Evolutionary conservation across 805 yeast genomes (phyloP), one percentile per base, ranked within the genome.

Genomic region (Blastobotrys attinorum): DNA sequence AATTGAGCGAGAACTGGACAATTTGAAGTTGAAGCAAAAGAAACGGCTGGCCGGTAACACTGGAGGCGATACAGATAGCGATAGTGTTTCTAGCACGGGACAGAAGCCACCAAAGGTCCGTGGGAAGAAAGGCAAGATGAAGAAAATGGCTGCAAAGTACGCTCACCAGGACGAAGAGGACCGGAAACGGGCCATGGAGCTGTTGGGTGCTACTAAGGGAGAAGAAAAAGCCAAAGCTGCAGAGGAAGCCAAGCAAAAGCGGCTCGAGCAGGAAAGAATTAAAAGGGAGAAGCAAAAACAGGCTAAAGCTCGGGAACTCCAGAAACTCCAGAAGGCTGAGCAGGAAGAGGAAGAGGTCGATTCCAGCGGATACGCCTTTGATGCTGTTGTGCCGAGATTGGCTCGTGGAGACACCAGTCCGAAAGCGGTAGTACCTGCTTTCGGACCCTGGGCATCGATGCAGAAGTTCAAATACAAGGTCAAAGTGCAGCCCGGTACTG

Each of bases 91-190:
- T 33, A 23, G 20, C 11, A 3, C 36, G 8, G 34, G 37, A 3
- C 56, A 46, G 37, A 41, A 45, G 48, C 50, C 45, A 4, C 70
- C 69, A 15, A 71, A 67, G 31, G 79, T 81, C 4, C 76, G 97
- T 55, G 97, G 97, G 39, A 87, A 83, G 63, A 86, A 82, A 57
- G 82, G 83, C 32, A 88, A 88, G 58, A 57, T 83, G 62, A 86
- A 83, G 69, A 88, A 85, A 57, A 83, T 87, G 44, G 81, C 81
- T 33, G 71, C 75, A 47, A 90, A 89, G 57, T 90, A 90, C 57
- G 86, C 80, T 2, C 88, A 83, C 47, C 97, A 90, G 63, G 97
- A 90, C 59, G 96, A 86, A 42, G 92, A 84, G 45, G 97, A 90
- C 55, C 74, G 88, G 44, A 55, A 64, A 37, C 54, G 81, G 45